Evolutionary conservation across 371 early-diverging fungal species (phyloP), one percentile per base, ranked within the genome.

Genomic region (Mucor velutinosus): DNA sequence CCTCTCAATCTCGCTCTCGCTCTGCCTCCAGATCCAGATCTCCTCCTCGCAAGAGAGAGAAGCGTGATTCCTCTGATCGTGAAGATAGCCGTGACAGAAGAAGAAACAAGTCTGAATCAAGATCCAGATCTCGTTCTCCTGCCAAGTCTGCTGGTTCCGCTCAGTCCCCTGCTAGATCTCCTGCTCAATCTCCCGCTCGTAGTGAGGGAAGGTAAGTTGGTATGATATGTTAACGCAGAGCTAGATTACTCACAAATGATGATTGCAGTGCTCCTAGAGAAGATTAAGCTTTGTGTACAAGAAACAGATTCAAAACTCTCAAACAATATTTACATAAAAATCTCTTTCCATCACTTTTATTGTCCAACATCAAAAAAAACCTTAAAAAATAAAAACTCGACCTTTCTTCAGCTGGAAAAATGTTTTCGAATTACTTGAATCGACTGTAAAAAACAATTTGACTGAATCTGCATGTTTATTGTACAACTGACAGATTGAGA

Each of bases 101-200:
- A 47, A 60, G 57, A 27, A 15, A 8, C 8, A 56, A 58, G 12
- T 66, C 66, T 29, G 62, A 60, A 41, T 53, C 58, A 4, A 60
- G 71, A 62, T 80, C 84, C 47, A 84, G 86, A 32, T 84, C 85
- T 60, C 83, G 83, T 21, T 84, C 85, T 47, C 80, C 76, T 45
- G 69, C 69, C 35, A 19, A 51, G 4, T 71, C 70, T 49, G 58
- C 51, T 25, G 65, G 59, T 64, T 68, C 68, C 47, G 56, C 61
- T 58, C 49, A 68, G 32, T 74, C 74, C 17, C 72, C 72, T 53
- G 71, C 66, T 56, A 65, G 62, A 45, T 70, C 75, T 61, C 71
- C 68, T 49, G 60, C 64, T 62, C 58, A 69, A 41, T 74, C 75
- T 6, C 72, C 72, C 32, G 67, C 67, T 61, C 72, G 68, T 43